Base-by-base conservation (phyloP, 1,284 basidiomycete species). In the Testicularia cyperi region DNA sequence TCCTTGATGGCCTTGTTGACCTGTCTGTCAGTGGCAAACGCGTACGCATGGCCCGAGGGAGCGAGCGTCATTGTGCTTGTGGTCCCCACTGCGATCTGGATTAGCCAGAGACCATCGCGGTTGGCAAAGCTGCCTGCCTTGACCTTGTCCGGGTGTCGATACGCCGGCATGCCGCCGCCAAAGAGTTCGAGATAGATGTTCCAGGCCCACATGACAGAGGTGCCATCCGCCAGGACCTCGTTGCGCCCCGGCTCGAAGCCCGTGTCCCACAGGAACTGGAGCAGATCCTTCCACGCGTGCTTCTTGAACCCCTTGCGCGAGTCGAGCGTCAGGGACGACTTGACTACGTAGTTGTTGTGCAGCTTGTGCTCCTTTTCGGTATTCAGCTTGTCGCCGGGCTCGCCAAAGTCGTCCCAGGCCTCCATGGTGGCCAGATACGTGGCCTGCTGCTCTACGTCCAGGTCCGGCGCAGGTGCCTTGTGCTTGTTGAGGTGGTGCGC, bases 341-440 rank as follows among this genome's bases (percentile, higher is more conserved):
- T 63, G 22, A 62, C 61, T 33, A 73, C 41, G 34, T 67, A 71
- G 31, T 70, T 69, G 57, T 73, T 73, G 38, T 69, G 66, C 39
- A 33, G 37, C 33, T 54, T 44, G 23, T 68, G 60, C 21, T 67
- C 63, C 5, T 48, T 44, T 24, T 44, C 44, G 5, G 70, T 69
- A 44, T 71, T 57, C 29, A 73, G 65, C 44, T 73, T 73, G 43
- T 68, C 38, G 37, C 41, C 55, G 8, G 43, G 35, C 18, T 38
- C 34, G 32, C 70, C 60, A 36, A 73, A 73, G 41, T 73, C 70
- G 42, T 73, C 70, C 68, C 68, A 73, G 15, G 62, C 65, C 20
- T 61, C 32, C 56, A 70, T 67, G 30, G 68, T 38, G 18, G 45
- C 35, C 22, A 71, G 38, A 18, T 65, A 73, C 35, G 34, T 45